A percentile compares a stretch with the other conserved stretches of the same genome.
phyloP scores from a whole-genome alignment of 352 stramenopile genomes.

The Bremia lactucae region DNA sequence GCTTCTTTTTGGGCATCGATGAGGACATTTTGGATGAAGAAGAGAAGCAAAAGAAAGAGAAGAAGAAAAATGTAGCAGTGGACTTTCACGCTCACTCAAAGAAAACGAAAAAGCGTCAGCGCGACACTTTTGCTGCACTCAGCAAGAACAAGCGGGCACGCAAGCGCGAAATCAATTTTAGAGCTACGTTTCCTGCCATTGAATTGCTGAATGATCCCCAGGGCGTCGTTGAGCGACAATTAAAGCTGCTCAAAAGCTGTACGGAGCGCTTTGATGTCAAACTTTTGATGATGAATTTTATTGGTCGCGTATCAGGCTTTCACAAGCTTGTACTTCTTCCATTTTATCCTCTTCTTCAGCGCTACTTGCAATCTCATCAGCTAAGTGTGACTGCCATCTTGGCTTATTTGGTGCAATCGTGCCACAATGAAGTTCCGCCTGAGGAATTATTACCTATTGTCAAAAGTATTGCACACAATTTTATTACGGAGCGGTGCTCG shows the following conservation, averaged over 20 bases:
- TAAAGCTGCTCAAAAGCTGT: slow-evolving; percentile 86
- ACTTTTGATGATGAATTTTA: slow-evolving; percentile 98
- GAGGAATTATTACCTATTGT: slow-evolving; percentile 94
- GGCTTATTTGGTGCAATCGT: slow-evolving; percentile 95
- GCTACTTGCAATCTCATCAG: slow-evolving; percentile 85
- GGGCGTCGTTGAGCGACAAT: slow-evolving; percentile 88
- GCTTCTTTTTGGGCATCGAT: slow-evolving; percentile 98
- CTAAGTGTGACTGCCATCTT: slow-evolving; percentile 91
- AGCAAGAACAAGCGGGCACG: slow-evolving; percentile 85
- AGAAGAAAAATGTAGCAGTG: slow-evolving; percentile 74
- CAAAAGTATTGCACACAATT: slow-evolving; percentile 97
- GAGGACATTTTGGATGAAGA: slow-evolving; percentile 95
- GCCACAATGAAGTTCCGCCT: slow-evolving; percentile 94
- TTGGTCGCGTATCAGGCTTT: slow-evolving; percentile 92
- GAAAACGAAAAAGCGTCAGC: slow-evolving; percentile 89
- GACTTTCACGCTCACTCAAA: slow-evolving; percentile 94
- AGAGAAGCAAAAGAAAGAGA: slow-evolving; percentile 85
- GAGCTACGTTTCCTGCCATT: slow-evolving; percentile 92
- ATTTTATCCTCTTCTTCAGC: slow-evolving; percentile 95
- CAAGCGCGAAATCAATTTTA: slow-evolving; percentile 63
- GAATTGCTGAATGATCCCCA: slow-evolving; percentile 96
- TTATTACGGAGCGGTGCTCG: slow-evolving; percentile 93
- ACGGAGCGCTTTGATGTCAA: slow-evolving; percentile 90
- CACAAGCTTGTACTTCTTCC: slow-evolving; percentile 95
- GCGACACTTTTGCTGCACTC: slow-evolving; percentile 80